A percentile compares a stretch with the other conserved stretches of the same genome.
phyloP scores from a whole-genome alignment of 495 filamentous ascomycete species.

The Penicillium pulvis region DNA sequence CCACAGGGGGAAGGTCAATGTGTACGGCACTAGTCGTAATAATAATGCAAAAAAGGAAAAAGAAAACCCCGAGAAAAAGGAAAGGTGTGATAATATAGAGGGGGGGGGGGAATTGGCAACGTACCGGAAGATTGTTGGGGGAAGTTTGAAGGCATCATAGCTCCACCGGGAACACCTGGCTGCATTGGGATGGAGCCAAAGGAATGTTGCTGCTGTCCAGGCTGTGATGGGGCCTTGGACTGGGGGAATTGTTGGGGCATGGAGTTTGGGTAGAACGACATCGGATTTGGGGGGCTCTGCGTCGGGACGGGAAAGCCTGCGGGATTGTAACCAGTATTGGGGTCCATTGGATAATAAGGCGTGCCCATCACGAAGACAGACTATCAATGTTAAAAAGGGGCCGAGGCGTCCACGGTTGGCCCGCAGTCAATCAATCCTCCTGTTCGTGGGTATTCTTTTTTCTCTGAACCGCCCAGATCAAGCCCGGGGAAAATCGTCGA shows the following conservation, averaged over 20 bases:
- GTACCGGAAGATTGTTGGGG: slow-evolving; percentile 45
- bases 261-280: slow-evolving; percentile 45
- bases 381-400: slow-evolving; percentile 17
- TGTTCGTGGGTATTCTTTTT: slow-evolving; percentile 4
- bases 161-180: slow-evolving; percentile 42
- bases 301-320: slow-evolving; percentile 43
- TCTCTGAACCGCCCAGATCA: slow-evolving; percentile 4
- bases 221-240: slow-evolving; percentile 36
- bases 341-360: slow-evolving; percentile 42
- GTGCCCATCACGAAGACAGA: slow-evolving; percentile 15
- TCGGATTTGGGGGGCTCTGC: slow-evolving; percentile 41
- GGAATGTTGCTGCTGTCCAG: slow-evolving; percentile 37
- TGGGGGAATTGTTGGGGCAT: slow-evolving; percentile 42
- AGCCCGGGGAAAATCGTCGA: slow-evolving; percentile 13
- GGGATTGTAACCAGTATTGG: slow-evolving; percentile 44
- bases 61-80: slow-evolving; percentile 4
- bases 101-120: slow-evolving; percentile 22
- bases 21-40: slow-evolving; percentile 6
- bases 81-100: slow-evolving; percentile 14
- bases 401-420: slow-evolving; percentile 14
- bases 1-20: slow-evolving; percentile 13
- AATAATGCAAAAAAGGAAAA: slow-evolving; percentile 1
- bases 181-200: slow-evolving; percentile 47
- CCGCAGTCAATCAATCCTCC: slow-evolving; percentile 17
- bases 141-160: slow-evolving; percentile 46